Evolutionary conservation across 2,329 filamentous ascomycete genomes (phyloP).

Genomic region (Didymosphaeria variabile): DNA sequence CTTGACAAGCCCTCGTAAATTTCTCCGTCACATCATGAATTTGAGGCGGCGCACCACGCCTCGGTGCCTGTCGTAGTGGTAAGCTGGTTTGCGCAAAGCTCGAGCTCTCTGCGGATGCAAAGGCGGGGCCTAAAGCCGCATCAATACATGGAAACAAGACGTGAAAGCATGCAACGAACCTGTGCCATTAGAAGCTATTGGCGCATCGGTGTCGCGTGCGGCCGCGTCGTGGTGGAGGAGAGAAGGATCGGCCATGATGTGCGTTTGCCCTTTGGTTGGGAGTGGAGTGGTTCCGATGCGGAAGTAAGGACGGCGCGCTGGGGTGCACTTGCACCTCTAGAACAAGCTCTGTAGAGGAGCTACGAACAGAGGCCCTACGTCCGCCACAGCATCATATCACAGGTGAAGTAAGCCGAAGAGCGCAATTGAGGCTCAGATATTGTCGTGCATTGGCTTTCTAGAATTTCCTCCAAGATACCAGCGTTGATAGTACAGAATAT

Average conservation of each 20-base stretch:
- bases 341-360: constrained; percentile 17
- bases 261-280: constrained; percentile 20
- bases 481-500: constrained; percentile 50
- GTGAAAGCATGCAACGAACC: constrained; percentile 18
- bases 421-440: constrained; percentile 32
- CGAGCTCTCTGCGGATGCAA: constrained; percentile 26
- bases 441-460: constrained; percentile 41
- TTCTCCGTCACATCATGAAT: constrained; percentile 65
- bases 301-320: constrained; percentile 31
- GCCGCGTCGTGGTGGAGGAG: constrained; percentile 35
- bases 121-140: constrained; percentile 25
- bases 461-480: constrained; percentile 26
- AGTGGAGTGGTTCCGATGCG: constrained; percentile 42
- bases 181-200: constrained; percentile 26
- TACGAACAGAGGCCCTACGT: background rate
- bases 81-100: constrained; percentile 30
- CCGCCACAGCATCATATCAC: constrained; percentile 20
- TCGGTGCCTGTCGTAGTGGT: constrained; percentile 41
- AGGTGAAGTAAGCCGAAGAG: background rate
- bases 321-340: constrained; percentile 14
- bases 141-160: constrained; percentile 21
- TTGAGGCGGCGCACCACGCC: constrained; percentile 43
- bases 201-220: constrained; percentile 21
- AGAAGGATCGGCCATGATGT: constrained; percentile 44
- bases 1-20: constrained; percentile 62